phyloP scores from a whole-genome alignment of 352 stramenopile species.

The Thalassiosira hispida region DNA sequence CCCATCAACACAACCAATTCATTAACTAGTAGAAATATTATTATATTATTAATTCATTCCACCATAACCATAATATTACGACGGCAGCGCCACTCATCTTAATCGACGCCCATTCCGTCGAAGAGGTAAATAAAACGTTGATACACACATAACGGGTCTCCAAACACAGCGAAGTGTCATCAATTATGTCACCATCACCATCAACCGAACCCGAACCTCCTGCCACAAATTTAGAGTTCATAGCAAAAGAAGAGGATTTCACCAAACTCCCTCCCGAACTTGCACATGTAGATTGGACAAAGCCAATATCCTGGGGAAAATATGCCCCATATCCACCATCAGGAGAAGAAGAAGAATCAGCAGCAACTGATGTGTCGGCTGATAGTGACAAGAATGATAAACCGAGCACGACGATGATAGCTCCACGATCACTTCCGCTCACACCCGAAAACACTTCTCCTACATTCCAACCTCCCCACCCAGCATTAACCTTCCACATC shows the following conservation, averaged over 20 bases:
- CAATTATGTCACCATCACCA: not conserved
- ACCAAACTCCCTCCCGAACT: slow-evolving; percentile 79
- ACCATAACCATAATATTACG: too few species aligned
- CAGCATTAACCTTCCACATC: slow-evolving; percentile 70
- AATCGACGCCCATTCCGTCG: too few species aligned
- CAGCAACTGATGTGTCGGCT: not conserved
- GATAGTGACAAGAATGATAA: slow-evolving; percentile 3
- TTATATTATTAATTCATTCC: too few species aligned
- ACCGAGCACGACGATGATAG: not conserved
- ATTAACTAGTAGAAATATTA: too few species aligned
- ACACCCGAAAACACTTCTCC: slow-evolving; percentile 50
- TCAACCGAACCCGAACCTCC: slow-evolving; percentile 1
- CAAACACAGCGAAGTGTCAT: not conserved
- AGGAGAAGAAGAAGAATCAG: not conserved
- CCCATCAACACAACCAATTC: too few species aligned
- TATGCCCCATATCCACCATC: slow-evolving; percentile 61
- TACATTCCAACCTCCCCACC: slow-evolving; percentile 53
- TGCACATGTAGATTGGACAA: slow-evolving; percentile 64
- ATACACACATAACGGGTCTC: too few species aligned
- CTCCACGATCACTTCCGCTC: slow-evolving; percentile 43
- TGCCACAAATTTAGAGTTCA: slow-evolving; percentile 27
- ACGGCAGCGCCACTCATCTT: too few species aligned
- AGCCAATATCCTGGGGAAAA: slow-evolving; percentile 75
- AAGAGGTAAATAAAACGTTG: too few species aligned
- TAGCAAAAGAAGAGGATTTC: slow-evolving; percentile 51